Base-by-base conservation (phyloP, 306 rosid genomes). In the Acmispon strigosus region DNA sequence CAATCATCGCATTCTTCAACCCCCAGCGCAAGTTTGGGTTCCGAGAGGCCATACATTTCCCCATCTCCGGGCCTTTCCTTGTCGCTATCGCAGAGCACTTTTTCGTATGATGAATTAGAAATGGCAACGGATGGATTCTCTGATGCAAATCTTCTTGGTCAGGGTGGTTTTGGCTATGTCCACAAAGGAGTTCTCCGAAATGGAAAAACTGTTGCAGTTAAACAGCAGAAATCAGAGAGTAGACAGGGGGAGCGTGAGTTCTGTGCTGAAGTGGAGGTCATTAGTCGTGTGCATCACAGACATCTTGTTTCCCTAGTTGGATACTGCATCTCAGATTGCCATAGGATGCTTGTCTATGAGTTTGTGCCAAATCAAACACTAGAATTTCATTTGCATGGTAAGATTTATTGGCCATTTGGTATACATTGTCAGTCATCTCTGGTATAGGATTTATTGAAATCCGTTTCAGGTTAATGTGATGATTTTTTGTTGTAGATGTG, bases 241-340 rank as follows among this genome's bases (percentile, higher is more conserved):
- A 60, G 77, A 24, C 90, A 88, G 36, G 90, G 90, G 56, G 90
- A 88, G 58, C 94, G 94, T 10, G 94, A 88, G 67, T 88, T 88
- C 41, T 81, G 56, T 66, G 88, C 92, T 0, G 92, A 85, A 81
- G 86, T 88, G 0, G 92, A 88, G 64, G 84, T 88, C 76, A 85
- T 88, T 65, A 66, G 85, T 62, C 90, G 87, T 18, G 85, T 88
- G 52, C 94, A 88, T 82, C 90, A 88, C 64, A 76, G 85, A 37
- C 84, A 88, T 50, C 94, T 88, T 55, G 94, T 88, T 74, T 79
- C 88, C 36, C 75, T 88, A 18, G 88, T 85, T 74, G 94, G 94
- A 55, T 77, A 65, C 63, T 85, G 90, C 79, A 68, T 74, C 70
- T 67, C 86, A 50, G 88, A 81, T 52, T 51, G 24, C 43, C 80